Evolutionary conservation across 345 rosid species (phyloP).

Genomic region (Abelmoschus esculentus): DNA sequence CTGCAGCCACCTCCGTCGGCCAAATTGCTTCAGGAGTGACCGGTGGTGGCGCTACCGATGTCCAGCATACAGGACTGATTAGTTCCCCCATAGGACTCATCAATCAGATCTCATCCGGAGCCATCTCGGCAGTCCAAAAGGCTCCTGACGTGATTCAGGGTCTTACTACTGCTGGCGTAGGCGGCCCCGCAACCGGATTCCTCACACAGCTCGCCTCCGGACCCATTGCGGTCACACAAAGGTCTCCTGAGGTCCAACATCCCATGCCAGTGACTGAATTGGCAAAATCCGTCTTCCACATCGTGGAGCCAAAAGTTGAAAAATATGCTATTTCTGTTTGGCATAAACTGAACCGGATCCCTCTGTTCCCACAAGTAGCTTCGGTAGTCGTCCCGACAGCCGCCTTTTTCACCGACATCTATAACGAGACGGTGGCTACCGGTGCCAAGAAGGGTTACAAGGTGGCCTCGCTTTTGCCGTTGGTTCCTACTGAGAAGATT

Average conservation of each 20-base stretch:
- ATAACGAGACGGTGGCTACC: conserved; percentile 60
- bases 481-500: conserved; percentile 81
- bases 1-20: conserved; percentile 59
- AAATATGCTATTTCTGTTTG: conserved; percentile 70
- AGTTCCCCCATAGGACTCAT: conserved; percentile 59
- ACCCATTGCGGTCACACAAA: background rate
- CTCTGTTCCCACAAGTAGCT: conserved; percentile 74
- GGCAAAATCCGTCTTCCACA: conserved; percentile 54
- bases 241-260: conserved; percentile 29
- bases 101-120: conserved; percentile 55
- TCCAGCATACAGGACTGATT: conserved; percentile 55
- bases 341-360: conserved; percentile 72
- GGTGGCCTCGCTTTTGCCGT: conserved; percentile 64
- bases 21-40: conserved; percentile 60
- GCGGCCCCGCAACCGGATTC: background rate
- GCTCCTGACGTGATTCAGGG: background rate
- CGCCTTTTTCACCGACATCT: conserved; percentile 68
- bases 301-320: conserved; percentile 81
- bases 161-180: conserved; percentile 36
- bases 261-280: conserved; percentile 55
- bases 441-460: conserved; percentile 77
- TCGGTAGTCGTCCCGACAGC: conserved; percentile 76
- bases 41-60: conserved; percentile 28
- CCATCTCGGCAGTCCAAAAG: conserved; percentile 55
- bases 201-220: background rate